Percentiles rank a stretch among this genome's conserved stretches.
These are phyloP conservation scores for Chaetomium strumarium DNA, from an alignment of 2,329 filamentous ascomycete genomes.

Conservation along the genomic window DNA sequence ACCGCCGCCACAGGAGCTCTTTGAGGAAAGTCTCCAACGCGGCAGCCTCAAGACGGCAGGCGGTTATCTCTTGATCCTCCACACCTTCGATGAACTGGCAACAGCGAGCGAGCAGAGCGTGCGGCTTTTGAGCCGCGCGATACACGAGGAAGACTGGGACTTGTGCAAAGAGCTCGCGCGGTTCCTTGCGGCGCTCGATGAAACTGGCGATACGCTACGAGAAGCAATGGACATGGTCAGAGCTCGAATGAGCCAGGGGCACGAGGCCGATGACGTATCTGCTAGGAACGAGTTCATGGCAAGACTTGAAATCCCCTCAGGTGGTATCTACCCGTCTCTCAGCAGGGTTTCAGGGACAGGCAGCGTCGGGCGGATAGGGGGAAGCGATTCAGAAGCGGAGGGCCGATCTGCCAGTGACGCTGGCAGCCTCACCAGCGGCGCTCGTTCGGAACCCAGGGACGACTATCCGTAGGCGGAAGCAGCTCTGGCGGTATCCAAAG, in stretches of 20 bases:
- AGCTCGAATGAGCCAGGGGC: slow-evolving; percentile 29
- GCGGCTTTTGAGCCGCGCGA: slow-evolving; percentile 72
- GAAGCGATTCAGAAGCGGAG: slow-evolving; percentile 24
- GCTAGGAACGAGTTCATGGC: slow-evolving; percentile 25
- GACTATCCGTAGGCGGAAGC: neutral
- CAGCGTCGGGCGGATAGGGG: slow-evolving; percentile 9
- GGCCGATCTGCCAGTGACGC: slow-evolving; percentile 21
- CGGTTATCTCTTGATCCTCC: slow-evolving; percentile 90
- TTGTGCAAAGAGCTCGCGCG: slow-evolving; percentile 89
- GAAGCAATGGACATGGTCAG: slow-evolving; percentile 63
- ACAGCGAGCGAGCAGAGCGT: slow-evolving; percentile 72
- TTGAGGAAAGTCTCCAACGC: slow-evolving; percentile 82
- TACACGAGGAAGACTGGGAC: slow-evolving; percentile 85
- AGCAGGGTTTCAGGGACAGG: slow-evolving; percentile 9
- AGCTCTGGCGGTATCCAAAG: too few species aligned
- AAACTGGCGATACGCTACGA: slow-evolving; percentile 71
- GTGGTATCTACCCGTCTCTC: slow-evolving; percentile 17
- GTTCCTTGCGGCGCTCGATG: slow-evolving; percentile 91
- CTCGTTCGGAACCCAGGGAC: slow-evolving; percentile 12
- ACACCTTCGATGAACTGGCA: slow-evolving; percentile 68
- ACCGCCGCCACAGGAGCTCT: slow-evolving; percentile 83
- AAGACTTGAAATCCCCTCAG: slow-evolving; percentile 28
- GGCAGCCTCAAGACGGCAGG: slow-evolving; percentile 91
- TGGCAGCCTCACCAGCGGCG: slow-evolving; percentile 19
- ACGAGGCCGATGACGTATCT: slow-evolving; percentile 30